Percentiles rank a stretch among this genome's conserved stretches.
These are phyloP conservation scores for Quercus parvula DNA, from an alignment of 306 rosid genomes.

Conservation along the genomic window DNA sequence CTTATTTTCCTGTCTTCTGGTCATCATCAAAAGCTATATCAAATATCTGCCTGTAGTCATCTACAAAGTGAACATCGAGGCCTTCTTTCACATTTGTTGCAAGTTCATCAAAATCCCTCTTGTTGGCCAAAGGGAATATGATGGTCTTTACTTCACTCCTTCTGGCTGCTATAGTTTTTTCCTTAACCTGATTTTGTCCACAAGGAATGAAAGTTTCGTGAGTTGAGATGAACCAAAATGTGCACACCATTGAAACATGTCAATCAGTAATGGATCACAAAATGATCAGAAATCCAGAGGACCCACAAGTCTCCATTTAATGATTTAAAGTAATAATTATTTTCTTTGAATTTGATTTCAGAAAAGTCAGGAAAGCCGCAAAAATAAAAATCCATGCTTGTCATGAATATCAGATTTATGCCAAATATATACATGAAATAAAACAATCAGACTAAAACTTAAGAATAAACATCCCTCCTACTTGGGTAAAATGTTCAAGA, in stretches of 20 bases:
- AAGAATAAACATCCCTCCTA: neutral
- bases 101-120: slow-evolving; percentile 53
- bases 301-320: neutral
- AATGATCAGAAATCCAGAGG: neutral
- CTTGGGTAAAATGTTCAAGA: neutral
- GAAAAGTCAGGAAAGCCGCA: neutral
- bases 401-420: neutral
- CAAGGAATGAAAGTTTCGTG: slow-evolving; percentile 12
- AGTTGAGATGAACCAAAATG: slow-evolving; percentile 18
- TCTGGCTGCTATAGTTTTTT: slow-evolving; percentile 95
- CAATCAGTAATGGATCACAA: neutral
- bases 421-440: neutral
- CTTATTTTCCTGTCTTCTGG: slow-evolving; percentile 25
- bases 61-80: slow-evolving; percentile 90
- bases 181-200: slow-evolving; percentile 74
- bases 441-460: neutral
- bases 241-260: neutral
- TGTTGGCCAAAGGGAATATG: slow-evolving; percentile 86
- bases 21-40: slow-evolving; percentile 62
- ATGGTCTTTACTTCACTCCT: slow-evolving; percentile 85
- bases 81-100: slow-evolving; percentile 72
- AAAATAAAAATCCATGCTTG: neutral
- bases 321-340: neutral
- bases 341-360: neutral
- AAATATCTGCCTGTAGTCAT: slow-evolving; percentile 72